Conservation (phyloP, 2,329 filamentous ascomycete genomes). For the Xylaria sp. region DNA sequence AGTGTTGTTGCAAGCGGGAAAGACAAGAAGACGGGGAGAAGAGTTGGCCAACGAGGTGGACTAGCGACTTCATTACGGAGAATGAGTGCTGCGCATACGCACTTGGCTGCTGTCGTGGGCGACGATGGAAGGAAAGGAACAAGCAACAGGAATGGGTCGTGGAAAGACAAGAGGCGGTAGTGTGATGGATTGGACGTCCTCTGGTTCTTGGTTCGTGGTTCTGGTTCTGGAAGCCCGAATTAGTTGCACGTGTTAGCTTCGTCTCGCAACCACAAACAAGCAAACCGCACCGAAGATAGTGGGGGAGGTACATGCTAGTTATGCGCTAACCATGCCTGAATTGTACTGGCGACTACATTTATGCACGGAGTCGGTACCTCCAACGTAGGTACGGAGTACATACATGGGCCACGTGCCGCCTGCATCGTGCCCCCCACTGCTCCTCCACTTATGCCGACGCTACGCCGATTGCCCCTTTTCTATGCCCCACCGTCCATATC, state of each 20-base stretch:
- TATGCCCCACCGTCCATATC: background rate
- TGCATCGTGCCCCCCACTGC: background rate
- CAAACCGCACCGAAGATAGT: background rate
- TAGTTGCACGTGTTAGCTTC: background rate
- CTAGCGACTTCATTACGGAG: slow-evolving; percentile 25
- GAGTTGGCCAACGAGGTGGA: slow-evolving; percentile 19
- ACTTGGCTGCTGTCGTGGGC: background rate
- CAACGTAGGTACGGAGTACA: background rate
- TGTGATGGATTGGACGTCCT: background rate
- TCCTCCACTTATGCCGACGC: background rate
- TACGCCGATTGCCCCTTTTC: background rate
- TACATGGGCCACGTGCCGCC: background rate
- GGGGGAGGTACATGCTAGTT: slow-evolving; percentile 1
- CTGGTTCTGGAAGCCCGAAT: background rate
- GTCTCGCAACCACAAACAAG: slow-evolving; percentile 1
- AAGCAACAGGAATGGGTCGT: background rate
- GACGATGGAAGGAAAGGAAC: background rate
- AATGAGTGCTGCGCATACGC: slow-evolving; percentile 11
- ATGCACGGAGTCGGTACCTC: background rate
- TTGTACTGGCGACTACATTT: background rate
- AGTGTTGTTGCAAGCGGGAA: slow-evolving; percentile 24
- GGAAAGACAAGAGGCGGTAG: background rate
- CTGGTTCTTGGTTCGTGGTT: no score
- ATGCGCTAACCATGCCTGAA: background rate
- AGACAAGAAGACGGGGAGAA: slow-evolving; percentile 1